Conservation (phyloP, 2,329 filamentous ascomycete species). For the Tolypocladium capitatum region DNA sequence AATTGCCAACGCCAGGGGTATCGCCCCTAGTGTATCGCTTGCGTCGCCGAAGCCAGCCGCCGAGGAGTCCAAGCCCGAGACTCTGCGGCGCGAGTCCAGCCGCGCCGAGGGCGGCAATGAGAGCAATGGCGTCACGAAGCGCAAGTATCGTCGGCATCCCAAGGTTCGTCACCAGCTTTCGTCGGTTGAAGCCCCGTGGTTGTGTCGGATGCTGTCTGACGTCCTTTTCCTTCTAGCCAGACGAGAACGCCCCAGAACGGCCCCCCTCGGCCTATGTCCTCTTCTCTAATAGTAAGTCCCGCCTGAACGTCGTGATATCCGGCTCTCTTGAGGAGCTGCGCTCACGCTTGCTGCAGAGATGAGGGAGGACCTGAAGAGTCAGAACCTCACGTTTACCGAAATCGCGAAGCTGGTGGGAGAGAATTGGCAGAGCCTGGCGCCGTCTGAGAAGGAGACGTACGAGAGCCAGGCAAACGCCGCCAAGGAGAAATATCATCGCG, state of each 20-base stretch:
- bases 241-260: slow-evolving; percentile 67
- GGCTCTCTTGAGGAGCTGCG: neutral
- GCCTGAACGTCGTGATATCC: neutral
- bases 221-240: slow-evolving; percentile 36
- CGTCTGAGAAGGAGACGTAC: slow-evolving; percentile 55
- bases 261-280: slow-evolving; percentile 75
- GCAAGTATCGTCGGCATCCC: slow-evolving; percentile 66
- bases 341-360: slow-evolving; percentile 39
- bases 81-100: slow-evolving; percentile 32
- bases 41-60: slow-evolving; percentile 33
- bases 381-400: slow-evolving; percentile 67
- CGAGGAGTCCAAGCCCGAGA: slow-evolving; percentile 43
- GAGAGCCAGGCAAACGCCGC: slow-evolving; percentile 58
- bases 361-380: slow-evolving; percentile 63
- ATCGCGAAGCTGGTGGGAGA: slow-evolving; percentile 75
- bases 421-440: slow-evolving; percentile 61
- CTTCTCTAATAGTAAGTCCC: slow-evolving; percentile 66
- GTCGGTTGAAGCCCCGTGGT: too few relatives aligned
- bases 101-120: slow-evolving; percentile 34
- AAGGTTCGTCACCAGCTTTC: slow-evolving; percentile 35
- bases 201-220: neutral
- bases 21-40: slow-evolving; percentile 41
- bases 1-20: slow-evolving; percentile 60
- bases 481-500: slow-evolving; percentile 66
- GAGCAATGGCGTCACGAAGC: slow-evolving; percentile 38